Percentiles rank a stretch among this genome's conserved stretches.
Evolutionary conservation across 2,329 filamentous ascomycete genomes (phyloP).

Genomic region (Fusarium mexicanum): DNA sequence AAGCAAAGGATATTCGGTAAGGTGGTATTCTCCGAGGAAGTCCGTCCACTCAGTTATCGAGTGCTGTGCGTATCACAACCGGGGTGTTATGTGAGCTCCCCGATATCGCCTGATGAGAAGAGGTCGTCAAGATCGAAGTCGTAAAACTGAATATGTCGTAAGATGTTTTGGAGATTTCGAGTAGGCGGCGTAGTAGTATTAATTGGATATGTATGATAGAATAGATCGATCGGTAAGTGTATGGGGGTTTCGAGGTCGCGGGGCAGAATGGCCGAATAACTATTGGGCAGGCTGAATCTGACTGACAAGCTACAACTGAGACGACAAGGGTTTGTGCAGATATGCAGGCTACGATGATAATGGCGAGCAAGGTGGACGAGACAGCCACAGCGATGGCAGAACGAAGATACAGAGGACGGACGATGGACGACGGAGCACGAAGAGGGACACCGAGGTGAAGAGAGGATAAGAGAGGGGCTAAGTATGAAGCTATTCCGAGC

Average conservation of each 20-base stretch:
- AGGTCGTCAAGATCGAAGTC: constrained; percentile 18
- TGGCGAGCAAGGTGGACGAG: constrained; percentile 14
- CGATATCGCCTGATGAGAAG: constrained; percentile 17
- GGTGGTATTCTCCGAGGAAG: constrained; percentile 29
- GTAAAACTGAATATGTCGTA: constrained; percentile 10
- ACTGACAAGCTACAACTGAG: constrained; percentile 27
- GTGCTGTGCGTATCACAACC: constrained; percentile 32
- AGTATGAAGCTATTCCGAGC: constrained; percentile 45
- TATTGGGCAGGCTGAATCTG: constrained; percentile 29
- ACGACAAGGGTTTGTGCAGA: constrained; percentile 22
- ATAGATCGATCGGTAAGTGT: constrained; percentile 22
- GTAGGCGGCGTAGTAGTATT: constrained; percentile 7
- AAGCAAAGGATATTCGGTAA: constrained; percentile 27
- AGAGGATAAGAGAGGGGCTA: constrained; percentile 22
- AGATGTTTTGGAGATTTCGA: constrained; percentile 3
- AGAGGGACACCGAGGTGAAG: constrained; percentile 26
- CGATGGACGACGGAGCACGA: constrained; percentile 12
- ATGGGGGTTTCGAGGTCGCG: constrained; percentile 28
- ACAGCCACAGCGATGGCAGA: constrained; percentile 2
- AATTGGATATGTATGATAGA: constrained; percentile 28
- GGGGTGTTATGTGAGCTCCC: constrained; percentile 29
- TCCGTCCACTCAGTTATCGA: constrained; percentile 34
- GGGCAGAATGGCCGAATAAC: constrained; percentile 20
- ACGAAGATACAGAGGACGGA: constrained; percentile 10
- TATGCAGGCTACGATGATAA: constrained; percentile 23